Conservation (phyloP, 345 rosid genomes). For the Eucalyptus microcorys region DNA sequence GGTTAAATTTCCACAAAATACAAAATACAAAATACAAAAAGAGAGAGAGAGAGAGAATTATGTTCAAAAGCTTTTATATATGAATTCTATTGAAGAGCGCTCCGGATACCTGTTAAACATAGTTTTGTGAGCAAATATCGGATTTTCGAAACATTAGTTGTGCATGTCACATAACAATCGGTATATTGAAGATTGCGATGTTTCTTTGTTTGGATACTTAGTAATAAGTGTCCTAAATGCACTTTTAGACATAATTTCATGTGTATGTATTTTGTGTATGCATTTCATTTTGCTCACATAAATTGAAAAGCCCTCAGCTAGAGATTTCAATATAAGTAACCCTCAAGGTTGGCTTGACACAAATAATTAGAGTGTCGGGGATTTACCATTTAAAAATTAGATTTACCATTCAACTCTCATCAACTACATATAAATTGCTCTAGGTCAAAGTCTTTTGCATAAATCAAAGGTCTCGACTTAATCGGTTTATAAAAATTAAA, state of each 20-base stretch:
- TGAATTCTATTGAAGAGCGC: background rate
- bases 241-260: accelerated
- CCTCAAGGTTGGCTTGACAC: background rate
- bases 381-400: background rate
- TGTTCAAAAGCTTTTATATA: background rate
- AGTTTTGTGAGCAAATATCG: background rate
- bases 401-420: accelerated
- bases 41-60: background rate
- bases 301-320: background rate
- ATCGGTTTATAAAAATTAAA: background rate
- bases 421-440: background rate
- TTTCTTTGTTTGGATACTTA: background rate
- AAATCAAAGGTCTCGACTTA: accelerated
- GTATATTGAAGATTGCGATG: background rate
- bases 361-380: accelerated
- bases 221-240: background rate
- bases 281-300: background rate
- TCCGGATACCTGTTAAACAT: background rate
- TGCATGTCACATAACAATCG: background rate
- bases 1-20: background rate
- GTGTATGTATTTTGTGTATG: background rate
- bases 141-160: background rate
- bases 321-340: background rate
- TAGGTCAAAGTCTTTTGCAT: accelerated
- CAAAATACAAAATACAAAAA: background rate